These are phyloP conservation scores for Pseudofabraea citricarpa DNA, from an alignment of 2,329 filamentous ascomycete species.

Conservation along the genomic window DNA sequence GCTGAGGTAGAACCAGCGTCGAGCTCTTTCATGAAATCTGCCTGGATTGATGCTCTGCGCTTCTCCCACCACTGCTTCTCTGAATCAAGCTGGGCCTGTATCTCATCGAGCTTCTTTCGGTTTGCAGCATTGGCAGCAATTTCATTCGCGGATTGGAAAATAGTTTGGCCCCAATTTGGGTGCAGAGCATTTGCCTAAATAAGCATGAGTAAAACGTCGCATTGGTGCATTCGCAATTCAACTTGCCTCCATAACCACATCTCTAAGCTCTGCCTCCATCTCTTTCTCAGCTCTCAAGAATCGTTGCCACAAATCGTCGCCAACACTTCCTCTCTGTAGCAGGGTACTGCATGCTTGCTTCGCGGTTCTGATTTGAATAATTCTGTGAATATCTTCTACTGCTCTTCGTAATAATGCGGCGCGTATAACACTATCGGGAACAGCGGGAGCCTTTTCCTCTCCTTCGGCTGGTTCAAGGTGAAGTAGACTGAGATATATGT, in stretches of 20 bases:
- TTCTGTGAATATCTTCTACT: slow-evolving; percentile 86
- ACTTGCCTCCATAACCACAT: slow-evolving; percentile 85
- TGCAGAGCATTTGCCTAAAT: slow-evolving; percentile 87
- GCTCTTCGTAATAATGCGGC: slow-evolving; percentile 86
- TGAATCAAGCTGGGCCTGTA: slow-evolving; percentile 63
- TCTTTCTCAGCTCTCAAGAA: slow-evolving; percentile 93
- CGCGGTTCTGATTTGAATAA: slow-evolving; percentile 81
- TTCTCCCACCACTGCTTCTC: slow-evolving; percentile 95
- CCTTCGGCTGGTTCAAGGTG: slow-evolving; percentile 65
- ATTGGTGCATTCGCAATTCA: no score
- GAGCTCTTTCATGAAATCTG: slow-evolving; percentile 80
- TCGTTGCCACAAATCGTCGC: slow-evolving; percentile 92
- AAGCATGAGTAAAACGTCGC: no score
- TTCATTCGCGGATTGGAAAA: slow-evolving; percentile 97
- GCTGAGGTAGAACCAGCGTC: slow-evolving; percentile 52
- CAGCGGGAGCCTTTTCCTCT: slow-evolving; percentile 59
- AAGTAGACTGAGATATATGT: slow-evolving; percentile 89
- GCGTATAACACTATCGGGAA: slow-evolving; percentile 82
- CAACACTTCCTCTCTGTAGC: slow-evolving; percentile 85
- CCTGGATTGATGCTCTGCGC: slow-evolving; percentile 67
- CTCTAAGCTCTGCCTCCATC: slow-evolving; percentile 91
- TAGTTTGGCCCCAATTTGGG: slow-evolving; percentile 85
- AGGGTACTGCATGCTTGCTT: slow-evolving; percentile 84
- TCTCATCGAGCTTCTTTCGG: slow-evolving; percentile 68
- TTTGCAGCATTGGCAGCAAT: slow-evolving; percentile 81